Percentiles rank a stretch among this genome's conserved stretches.
Conservation (phyloP, 1,139 yeast species). For the Candida mesenterica region DNA sequence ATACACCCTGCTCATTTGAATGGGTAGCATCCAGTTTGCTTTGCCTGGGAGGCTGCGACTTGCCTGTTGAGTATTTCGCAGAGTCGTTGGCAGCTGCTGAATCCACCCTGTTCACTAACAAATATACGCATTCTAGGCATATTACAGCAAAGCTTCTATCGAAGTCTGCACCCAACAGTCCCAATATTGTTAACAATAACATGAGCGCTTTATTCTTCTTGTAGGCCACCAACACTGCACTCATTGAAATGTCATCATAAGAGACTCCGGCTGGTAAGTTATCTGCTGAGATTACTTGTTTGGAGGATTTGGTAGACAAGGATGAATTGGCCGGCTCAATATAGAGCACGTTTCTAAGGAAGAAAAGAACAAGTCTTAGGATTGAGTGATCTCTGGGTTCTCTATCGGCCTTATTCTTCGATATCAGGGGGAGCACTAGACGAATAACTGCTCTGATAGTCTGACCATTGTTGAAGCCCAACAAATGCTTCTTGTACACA, state of each 20-base stretch:
- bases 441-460: constrained; percentile 70
- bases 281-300: constrained; percentile 25
- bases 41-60: no score
- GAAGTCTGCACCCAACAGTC: constrained; percentile 63
- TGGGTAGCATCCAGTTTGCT: no score
- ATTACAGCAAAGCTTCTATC: constrained; percentile 61
- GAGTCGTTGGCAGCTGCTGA: neutral
- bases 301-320: constrained; percentile 40
- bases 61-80: neutral
- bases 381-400: constrained; percentile 72
- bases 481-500: constrained; percentile 65
- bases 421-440: constrained; percentile 64
- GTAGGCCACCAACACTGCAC: constrained; percentile 56
- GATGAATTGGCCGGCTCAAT: constrained; percentile 68
- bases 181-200: constrained; percentile 65
- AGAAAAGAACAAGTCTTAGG: constrained; percentile 66
- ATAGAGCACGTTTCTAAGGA: constrained; percentile 71
- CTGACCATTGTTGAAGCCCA: constrained; percentile 58
- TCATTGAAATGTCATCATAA: constrained; percentile 66
- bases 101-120: constrained; percentile 54
- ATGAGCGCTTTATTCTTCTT: constrained; percentile 68
- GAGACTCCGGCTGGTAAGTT: constrained; percentile 56
- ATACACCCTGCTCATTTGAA: neutral
- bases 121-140: constrained; percentile 68
- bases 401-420: constrained; percentile 55